These are phyloP conservation scores for Leccinum arenicola DNA, from an alignment of 768 basidiomycete species.

Conservation along the genomic window DNA sequence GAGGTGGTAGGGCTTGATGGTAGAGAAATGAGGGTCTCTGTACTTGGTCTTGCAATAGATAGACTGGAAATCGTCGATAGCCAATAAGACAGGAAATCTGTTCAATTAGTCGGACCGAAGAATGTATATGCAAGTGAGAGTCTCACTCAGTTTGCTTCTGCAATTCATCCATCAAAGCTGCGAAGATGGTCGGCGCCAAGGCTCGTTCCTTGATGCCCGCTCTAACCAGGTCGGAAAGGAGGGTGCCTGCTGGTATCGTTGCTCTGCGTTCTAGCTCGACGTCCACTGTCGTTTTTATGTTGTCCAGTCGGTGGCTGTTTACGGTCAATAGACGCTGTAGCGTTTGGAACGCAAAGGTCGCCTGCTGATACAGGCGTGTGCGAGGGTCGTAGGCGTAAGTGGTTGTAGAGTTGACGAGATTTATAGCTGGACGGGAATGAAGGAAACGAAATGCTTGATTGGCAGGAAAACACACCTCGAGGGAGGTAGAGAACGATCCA, in stretches of 20 bases:
- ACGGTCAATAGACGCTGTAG: constrained; percentile 60
- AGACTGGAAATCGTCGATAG: constrained; percentile 86
- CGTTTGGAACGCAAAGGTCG: constrained; percentile 57
- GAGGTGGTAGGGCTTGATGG: constrained; percentile 73
- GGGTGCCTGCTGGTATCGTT: constrained; percentile 45
- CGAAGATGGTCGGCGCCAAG: constrained; percentile 54
- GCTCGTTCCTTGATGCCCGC: constrained; percentile 53
- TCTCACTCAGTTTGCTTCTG: constrained; percentile 62
- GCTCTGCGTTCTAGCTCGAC: constrained; percentile 47
- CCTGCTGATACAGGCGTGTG: constrained; percentile 76
- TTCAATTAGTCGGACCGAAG: neutral
- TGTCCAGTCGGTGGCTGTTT: constrained; percentile 47
- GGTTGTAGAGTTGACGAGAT: constrained; percentile 73
- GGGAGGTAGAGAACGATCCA: constrained; percentile 90
- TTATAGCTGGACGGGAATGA: constrained; percentile 37
- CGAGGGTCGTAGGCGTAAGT: constrained; percentile 71
- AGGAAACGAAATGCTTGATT: neutral
- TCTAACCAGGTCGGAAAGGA: constrained; percentile 53
- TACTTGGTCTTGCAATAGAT: constrained; percentile 69
- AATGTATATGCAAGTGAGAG: neutral
- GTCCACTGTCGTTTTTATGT: constrained; percentile 40
- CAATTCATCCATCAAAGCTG: constrained; percentile 57
- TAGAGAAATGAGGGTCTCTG: constrained; percentile 66
- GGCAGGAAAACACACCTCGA: constrained; percentile 46
- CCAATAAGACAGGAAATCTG: constrained; percentile 78